Base-by-base conservation (phyloP, 345 rosid genomes). In the Diplotaxis tenuifolia region DNA sequence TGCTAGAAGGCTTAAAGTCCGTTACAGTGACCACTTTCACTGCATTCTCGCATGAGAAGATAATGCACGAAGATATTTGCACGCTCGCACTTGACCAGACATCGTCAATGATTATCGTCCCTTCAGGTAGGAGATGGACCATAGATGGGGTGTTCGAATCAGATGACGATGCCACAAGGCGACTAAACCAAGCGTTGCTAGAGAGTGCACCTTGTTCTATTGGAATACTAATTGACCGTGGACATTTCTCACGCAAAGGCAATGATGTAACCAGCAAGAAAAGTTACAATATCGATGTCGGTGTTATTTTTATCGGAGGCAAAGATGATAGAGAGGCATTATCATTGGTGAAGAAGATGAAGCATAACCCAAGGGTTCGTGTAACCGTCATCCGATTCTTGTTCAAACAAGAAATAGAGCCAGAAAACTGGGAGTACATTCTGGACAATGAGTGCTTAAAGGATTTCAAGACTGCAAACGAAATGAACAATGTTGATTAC, bases 81-180 rank as follows among this genome's bases (percentile, higher is more conserved):
- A 73, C 71, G 19, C 64, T 73, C 3, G 77, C 77, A 6, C 56
- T 73, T 7, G 58, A 73, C 65, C 23, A 10, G 1, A 20, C 8
- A 0, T 27, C 77, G 9, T 65, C 77, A 1, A 38, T 73, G 65
- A 56, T 65, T 29, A 32, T 55, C 0, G 49, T 73, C 5, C 76
- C 71, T 5, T 73, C 77, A 1, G 71, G 84, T 23, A 23, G 78
- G 14, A 83, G 9, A 65, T 73, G 77, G 77, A 19, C 57, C 3
- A 2, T 54, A 10, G 65, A 77, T 54, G 86, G 84, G 7, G 14
- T 31, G 9, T 49, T 82, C 2, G 69, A 74, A 11, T 78, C 70
- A 10, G 77, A 78, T 2, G 27, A 69, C 21, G 23, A 42, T 8
- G 25, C 57, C n/a, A 63, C 69, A 53, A 38, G 71, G 34, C 9